Conservation (phyloP, 2,329 filamentous ascomycete species). For the Chalaropsis ovoidea region DNA sequence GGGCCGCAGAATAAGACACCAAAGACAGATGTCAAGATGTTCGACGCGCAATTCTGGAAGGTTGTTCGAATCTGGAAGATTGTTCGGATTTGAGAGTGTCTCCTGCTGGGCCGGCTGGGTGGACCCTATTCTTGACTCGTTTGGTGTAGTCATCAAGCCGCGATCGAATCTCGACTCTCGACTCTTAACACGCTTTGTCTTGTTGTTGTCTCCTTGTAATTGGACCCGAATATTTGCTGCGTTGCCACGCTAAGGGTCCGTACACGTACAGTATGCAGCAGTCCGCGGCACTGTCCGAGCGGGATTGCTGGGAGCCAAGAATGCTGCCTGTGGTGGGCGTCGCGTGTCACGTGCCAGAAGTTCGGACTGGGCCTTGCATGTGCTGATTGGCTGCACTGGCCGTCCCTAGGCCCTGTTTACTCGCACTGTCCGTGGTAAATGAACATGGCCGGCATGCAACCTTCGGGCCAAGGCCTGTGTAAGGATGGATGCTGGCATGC, state of each 20-base stretch:
- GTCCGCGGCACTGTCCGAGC: background rate
- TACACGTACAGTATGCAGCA: background rate
- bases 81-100: no score
- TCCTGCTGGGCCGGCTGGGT: no score
- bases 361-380: background rate
- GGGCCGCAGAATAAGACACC: no score
- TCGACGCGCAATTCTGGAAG: no score
- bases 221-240: background rate
- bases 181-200: background rate
- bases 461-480: background rate
- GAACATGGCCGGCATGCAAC: background rate
- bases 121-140: background rate
- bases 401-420: no score
- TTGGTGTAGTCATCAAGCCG: background rate
- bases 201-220: background rate
- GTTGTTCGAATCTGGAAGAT: no score
- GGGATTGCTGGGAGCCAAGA: background rate
- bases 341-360: background rate
- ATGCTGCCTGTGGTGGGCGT: background rate
- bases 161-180: no score
- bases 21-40: no score
- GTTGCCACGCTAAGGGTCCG: background rate
- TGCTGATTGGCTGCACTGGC: background rate
- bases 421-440: conserved; percentile 3
- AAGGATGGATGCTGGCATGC: background rate